Percentiles rank a stretch among this genome's conserved stretches.
phyloP scores from a whole-genome alignment of 2,329 filamentous ascomycete species.

The Penicillium sp. region DNA sequence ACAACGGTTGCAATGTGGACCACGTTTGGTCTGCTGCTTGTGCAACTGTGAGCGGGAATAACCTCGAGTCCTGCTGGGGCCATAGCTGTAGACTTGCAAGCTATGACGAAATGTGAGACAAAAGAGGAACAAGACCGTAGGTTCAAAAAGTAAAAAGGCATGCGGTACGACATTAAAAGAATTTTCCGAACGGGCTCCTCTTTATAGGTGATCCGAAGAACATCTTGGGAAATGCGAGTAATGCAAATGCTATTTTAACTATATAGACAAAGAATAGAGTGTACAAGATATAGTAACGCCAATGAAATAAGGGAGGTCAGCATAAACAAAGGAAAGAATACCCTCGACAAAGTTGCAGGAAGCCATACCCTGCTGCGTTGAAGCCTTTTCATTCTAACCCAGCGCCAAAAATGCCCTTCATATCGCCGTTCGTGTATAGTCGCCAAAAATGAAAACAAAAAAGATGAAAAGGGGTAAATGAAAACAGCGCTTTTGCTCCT shows the following conservation, averaged over 20 bases:
- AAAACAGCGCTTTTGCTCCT: slow-evolving; percentile 7
- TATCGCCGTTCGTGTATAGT: slow-evolving; percentile 5
- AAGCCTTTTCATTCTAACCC: slow-evolving; percentile 20
- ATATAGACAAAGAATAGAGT: neutral
- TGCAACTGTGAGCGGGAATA: slow-evolving; percentile 12
- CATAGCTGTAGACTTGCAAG: neutral
- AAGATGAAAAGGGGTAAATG: neutral
- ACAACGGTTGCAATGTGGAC: slow-evolving; percentile 20
- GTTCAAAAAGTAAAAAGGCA: neutral
- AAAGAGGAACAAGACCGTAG: neutral
- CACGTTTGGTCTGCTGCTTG: slow-evolving; percentile 13
- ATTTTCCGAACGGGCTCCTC: neutral
- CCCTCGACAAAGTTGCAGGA: neutral
- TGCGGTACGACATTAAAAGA: neutral
- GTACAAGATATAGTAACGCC: neutral
- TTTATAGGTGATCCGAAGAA: neutral
- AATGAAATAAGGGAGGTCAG: neutral
- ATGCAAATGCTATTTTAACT: neutral
- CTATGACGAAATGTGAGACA: slow-evolving; percentile 2
- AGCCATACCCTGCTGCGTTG: slow-evolving; percentile 1
- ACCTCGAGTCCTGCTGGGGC: slow-evolving; percentile 2
- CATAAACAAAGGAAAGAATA: neutral
- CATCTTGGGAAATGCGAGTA: neutral
- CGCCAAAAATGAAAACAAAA: neutral
- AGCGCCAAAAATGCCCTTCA: slow-evolving; percentile 30